Percentiles rank a stretch among this genome's conserved stretches.
Conservation (phyloP, 805 yeast genomes). For the Metschnikowia hibisci region DNA sequence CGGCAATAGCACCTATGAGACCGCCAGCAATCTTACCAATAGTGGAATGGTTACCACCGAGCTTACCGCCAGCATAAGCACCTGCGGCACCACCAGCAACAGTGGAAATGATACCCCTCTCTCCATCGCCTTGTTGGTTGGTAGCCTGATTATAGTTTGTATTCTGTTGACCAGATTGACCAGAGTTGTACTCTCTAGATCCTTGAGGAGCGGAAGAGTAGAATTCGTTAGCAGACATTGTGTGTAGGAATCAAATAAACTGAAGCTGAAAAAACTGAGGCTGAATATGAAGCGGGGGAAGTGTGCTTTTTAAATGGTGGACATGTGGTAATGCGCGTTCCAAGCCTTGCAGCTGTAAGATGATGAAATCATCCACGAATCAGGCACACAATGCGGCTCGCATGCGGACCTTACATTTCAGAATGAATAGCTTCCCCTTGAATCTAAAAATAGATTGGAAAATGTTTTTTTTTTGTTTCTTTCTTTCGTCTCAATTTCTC, state of each 20-base stretch:
- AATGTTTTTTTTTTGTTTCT: too few species aligned
- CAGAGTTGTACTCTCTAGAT: constrained; percentile 8
- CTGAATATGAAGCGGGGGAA: background rate
- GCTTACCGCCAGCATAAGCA: constrained; percentile 34
- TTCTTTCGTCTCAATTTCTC: too few species aligned
- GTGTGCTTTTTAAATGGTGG: background rate
- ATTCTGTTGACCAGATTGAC: constrained; percentile 2
- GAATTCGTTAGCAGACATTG: constrained; percentile 57
- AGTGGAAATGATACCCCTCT: constrained; percentile 25
- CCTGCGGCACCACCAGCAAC: constrained; percentile 32
- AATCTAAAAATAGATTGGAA: too few species aligned
- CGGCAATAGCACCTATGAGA: constrained; percentile 51
- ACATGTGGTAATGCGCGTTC: background rate
- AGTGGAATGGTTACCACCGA: constrained; percentile 32
- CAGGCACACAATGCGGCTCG: too few species aligned
- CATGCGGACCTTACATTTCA: too few species aligned
- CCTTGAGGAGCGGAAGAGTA: constrained; percentile 41
- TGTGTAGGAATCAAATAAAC: too few species aligned
- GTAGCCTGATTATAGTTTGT: constrained; percentile 13
- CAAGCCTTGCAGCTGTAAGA: constrained; percentile 1
- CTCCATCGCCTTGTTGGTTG: constrained; percentile 20
- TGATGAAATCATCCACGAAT: background rate
- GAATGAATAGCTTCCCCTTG: too few species aligned
- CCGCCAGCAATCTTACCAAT: constrained; percentile 52
- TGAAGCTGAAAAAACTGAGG: too few species aligned